Evolutionary conservation across 768 basidiomycete species (phyloP), one percentile per base, ranked within the genome.

Genomic region (Mycena polygramma): DNA sequence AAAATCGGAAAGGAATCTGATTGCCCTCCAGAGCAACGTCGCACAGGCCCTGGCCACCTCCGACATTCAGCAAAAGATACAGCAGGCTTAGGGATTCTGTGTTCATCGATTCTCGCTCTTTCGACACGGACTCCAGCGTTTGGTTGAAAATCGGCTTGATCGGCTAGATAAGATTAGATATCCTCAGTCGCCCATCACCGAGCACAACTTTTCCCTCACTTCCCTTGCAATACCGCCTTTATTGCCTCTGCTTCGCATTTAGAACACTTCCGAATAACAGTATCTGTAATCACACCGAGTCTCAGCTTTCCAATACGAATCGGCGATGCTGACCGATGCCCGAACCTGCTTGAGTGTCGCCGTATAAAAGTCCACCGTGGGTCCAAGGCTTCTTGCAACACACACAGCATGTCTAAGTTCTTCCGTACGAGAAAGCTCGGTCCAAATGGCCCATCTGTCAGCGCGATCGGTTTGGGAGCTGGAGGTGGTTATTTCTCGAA

Each of bases 381-480:
- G 19, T 26, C 57, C 26, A 37, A n/a, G 17, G 30, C 10, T 19
- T 13, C 45, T 45, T 22, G n/a, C 13, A 26, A 26, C 43, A 48
- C 19, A 5, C 37, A 49, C 6, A 57, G 39, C n/a, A 71, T 71
- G 70, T 13, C 70, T 13, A 53, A 22, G 46, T 5, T 61, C 2
- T 72, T 55, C 36, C 71, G 67, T 8, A 68, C 67, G 2, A 59
- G 67, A 54, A 59, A 65, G 52, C 63, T 72, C 48, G 71, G 71
- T 9, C 9, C 35, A 19, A 62, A 68, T 36, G 71, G 71, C 20
- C 71, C 71, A 4, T 39, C 14, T 2, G 71, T 72, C 45, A 68
- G 67, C 36, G 71, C 71, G 26, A 64, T 72, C 36, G 71, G 71
- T 7, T 45, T 72, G 43, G 71, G 71, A 5, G 63, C 67, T 15